Base-by-base conservation (phyloP, 2,329 filamentous ascomycete genomes). In the Aspergillus fumigatus region DNA sequence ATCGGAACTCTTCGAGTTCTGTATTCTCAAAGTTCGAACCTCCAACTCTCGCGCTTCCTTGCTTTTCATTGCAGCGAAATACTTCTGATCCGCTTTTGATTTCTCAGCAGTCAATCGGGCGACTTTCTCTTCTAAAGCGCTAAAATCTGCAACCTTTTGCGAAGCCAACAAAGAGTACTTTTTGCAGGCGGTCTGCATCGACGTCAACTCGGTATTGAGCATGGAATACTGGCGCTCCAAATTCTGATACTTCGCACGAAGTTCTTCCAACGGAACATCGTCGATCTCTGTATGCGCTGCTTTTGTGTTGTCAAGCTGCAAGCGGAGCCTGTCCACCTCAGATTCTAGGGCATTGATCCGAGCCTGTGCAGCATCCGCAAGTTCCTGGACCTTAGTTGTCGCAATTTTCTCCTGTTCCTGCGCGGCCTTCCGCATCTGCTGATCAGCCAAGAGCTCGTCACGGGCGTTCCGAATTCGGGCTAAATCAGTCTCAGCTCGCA, bases 41-140 rank as follows among this genome's bases (percentile, higher is more conserved):
- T 97, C 93, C 57, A 84, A 82, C 56, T 92, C 88, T 51, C 91
- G 84, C 48, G 89, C 87, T 68, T 97, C 93, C 69, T 93, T 95
- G 64, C 92, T 88, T 71, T 96, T 97, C 81, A 96, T 92, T 8
- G 92, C 91, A 1, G 90, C 90, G 73, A 97, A 97, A 71, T 96
- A 99, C 75, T 97, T 97, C 70, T 97, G 93, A 68, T 99, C 94
- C 1, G 93, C 93, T 74, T 97, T 97, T 62, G 88, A 87, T 78
- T 99, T 99, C 75, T 99, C 92, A 0, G 91, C 90, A 43, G 84
- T 85, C 21, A 95, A 77, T 25, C 89, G 80, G 19, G 84, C 78
- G 40, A 93, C 80, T 60, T 88, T 89, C 55, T 96, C 92, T 75
- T 97, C 92, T 69, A 91, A 78, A 3, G 82, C 80, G 5, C 81